Base-by-base conservation (phyloP, 768 basidiomycete genomes). In the Russula brevipes region DNA sequence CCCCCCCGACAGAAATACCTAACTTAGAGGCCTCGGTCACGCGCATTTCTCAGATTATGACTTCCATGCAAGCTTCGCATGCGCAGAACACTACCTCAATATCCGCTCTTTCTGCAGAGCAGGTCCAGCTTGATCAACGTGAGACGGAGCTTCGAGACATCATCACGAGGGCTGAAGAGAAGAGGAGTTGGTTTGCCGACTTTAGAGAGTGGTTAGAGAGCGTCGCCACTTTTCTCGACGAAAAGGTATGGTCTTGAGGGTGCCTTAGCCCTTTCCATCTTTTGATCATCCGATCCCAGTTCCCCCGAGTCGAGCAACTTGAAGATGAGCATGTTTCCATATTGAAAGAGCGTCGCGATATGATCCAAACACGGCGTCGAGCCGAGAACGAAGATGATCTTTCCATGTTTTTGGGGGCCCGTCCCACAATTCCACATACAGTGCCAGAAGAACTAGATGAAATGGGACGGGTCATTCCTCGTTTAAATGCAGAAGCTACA, bases 361-460 rank as follows among this genome's bases (percentile, higher is more conserved):
- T 96, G 77, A 77, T 91, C 64, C 67, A 75, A 11, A 79, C 79
- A 49, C 85, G 93, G n/a, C 80, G 93, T 59, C 74, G 71, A n/a
- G 77, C 78, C 1, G 95, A 98, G 61, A 87, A 90, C 69, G 82
- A 83, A 68, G 92, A 95, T 69, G 94, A 96, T 71, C 77, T 94
- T 2, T 79, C 85, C 4, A 71, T 82, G 8, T 82, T 93, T 72
- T 78, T 89, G 60, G 89, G 91, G 12, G 72, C 78, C 16, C 73
- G 82, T 5, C 77, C 79, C 6, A 60, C 69, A 56, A 58, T 62
- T 41, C 60, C 73, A n/a, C 33, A 51, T 42, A 31, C 67, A 66
- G 72, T 72, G 54, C 72, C 65, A 14, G 80, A 81, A 67, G 78
- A 83, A 63, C 71, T 78, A 1, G 89, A 91, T 64, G 88, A 91